phyloP scores from a whole-genome alignment of 768 basidiomycete genomes.

The Boletus insuetus region DNA sequence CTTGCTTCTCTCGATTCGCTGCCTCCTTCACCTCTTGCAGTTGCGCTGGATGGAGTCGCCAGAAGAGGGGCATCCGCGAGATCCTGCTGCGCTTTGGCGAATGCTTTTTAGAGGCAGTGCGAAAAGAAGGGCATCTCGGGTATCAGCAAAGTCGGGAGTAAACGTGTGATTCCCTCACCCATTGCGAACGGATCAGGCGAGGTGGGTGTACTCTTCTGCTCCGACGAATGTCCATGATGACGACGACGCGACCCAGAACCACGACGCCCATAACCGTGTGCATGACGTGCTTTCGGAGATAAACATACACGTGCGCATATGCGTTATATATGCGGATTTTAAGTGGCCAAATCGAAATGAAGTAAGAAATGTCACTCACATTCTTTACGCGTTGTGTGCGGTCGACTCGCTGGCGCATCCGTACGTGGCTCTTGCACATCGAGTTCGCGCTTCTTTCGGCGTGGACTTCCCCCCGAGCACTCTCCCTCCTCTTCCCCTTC shows the following conservation, averaged over 20 bases:
- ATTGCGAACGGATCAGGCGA: constrained; percentile 22
- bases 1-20: background rate
- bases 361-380: constrained; percentile 3
- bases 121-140: background rate
- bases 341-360: background rate
- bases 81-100: constrained; percentile 16
- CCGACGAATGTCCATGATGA: constrained; percentile 1
- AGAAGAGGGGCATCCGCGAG: background rate
- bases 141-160: background rate
- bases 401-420: background rate
- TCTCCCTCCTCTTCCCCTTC: constrained; percentile 12
- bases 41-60: background rate
- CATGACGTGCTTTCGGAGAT: background rate
- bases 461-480: constrained; percentile 11
- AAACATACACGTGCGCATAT: background rate
- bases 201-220: background rate
- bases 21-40: background rate
- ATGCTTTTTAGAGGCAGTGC: constrained; percentile 12
- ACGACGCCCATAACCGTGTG: constrained; percentile 2
- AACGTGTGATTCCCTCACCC: constrained; percentile 9
- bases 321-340: background rate
- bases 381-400: constrained; percentile 10
- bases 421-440: constrained; percentile 3
- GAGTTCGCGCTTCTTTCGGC: constrained; percentile 20
- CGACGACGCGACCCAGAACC: constrained; percentile 12